Base-by-base conservation (phyloP, 2,329 filamentous ascomycete species). In the Penicillium expansum region DNA sequence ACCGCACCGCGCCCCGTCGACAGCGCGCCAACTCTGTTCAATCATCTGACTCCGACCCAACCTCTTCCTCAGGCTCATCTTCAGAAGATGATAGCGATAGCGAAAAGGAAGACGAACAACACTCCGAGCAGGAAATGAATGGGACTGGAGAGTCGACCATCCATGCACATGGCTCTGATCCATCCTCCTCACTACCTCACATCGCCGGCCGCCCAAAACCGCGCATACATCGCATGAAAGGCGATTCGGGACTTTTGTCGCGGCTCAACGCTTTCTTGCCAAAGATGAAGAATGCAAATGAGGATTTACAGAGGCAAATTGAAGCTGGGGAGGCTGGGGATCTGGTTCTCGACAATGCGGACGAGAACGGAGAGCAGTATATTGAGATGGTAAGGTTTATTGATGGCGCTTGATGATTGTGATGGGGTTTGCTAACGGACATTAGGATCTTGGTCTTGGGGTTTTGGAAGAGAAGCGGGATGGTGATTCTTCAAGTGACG, bases 401-500 rank as follows among this genome's bases (percentile, higher is more conserved):
- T 30, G 10, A 18, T 24, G n/a, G 37, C 33, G 20, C 41, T 52
- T 32, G 22, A n/a, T 44, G n/a, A 9, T 27, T 42, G 27, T 1
- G 37, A 29, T 33, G 18, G 13, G 35, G 18, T 56, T 44, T 48
- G 35, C 50, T 56, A 27, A 58, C 57, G 35, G 42, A 24, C 51
- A 11, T 37, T 57, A 77, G 75, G 74, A 79, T 56, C 68, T 79
- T 45, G 76, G 76, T 6, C 62, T 79, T 11, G 77, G 77, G 10
- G 77, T 79, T 6, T 63, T 79, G 20, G 74, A 77, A 64, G 76
- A 79, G 57, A 73, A 73, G 52, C 66, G 61, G 20, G 67, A 63
- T 14, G 60, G 62, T 18, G 57, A 63, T 9, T 58, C 58, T 11
- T 55, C 58, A 5, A 66, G 60, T 39, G 58, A 48, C 5, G 55